Evolutionary conservation across 352 stramenopile species (phyloP).

Genomic region (Pythium rhizo-oryzae): DNA sequence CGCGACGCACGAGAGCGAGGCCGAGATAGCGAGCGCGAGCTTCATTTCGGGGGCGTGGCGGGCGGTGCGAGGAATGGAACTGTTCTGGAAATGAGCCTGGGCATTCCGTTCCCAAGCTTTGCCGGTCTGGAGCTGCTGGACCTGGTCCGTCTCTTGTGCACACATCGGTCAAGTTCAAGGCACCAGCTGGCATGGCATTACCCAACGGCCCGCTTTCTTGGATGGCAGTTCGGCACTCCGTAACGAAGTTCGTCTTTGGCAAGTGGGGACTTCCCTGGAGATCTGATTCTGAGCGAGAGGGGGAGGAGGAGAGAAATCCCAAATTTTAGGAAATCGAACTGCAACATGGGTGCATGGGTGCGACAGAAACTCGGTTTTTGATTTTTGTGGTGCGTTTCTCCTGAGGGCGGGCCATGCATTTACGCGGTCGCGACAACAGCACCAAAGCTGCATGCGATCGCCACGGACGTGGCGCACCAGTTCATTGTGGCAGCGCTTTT

Average conservation of each 20-base stretch:
- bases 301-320: neutral
- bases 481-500: neutral
- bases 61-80: neutral
- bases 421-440: neutral
- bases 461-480: neutral
- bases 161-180: neutral
- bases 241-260: too few relatives aligned
- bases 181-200: neutral
- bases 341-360: constrained; percentile 2
- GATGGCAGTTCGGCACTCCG: neutral
- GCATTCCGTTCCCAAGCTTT: neutral
- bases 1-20: constrained; percentile 13
- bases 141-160: neutral
- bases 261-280: neutral
- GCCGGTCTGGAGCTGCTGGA: too few relatives aligned
- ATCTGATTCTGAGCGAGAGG: neutral
- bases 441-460: neutral
- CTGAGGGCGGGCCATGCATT: neutral
- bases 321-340: neutral
- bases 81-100: neutral
- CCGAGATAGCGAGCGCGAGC: neutral
- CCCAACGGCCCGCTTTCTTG: neutral
- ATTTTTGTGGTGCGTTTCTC: neutral
- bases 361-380: neutral
- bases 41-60: constrained; percentile 8